phyloP scores from a whole-genome alignment of 768 basidiomycete genomes.

The Collybia sordida region DNA sequence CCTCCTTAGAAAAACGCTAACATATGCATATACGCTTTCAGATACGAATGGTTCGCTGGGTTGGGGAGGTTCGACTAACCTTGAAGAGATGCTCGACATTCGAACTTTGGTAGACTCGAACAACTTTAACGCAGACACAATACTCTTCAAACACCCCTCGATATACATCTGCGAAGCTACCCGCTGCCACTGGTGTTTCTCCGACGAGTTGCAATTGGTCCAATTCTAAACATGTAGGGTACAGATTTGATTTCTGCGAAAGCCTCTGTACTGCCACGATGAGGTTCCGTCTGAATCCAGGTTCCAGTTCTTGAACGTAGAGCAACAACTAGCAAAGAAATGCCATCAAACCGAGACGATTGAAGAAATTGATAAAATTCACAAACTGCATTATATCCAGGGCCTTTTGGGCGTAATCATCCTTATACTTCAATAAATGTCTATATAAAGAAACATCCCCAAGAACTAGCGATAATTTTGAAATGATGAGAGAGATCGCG shows the following conservation, averaged over 20 bases:
- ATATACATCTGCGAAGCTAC: conserved; percentile 8
- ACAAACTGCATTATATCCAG: too few species aligned
- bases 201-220: neutral
- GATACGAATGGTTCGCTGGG: neutral
- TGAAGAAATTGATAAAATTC: too few species aligned
- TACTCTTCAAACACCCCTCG: conserved; percentile 1
- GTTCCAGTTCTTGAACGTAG: too few species aligned
- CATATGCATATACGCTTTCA: too few species aligned
- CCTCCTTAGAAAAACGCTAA: conserved; percentile 13
- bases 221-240: conserved; percentile 4
- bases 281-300: conserved; percentile 7
- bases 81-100: neutral
- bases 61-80: neutral
- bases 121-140: conserved; percentile 4
- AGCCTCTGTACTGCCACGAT: conserved; percentile 1
- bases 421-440: too few species aligned
- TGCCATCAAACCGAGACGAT: too few species aligned
- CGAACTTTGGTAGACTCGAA: conserved; percentile 1
- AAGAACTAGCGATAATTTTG: too few species aligned
- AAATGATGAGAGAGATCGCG: too few species aligned
- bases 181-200: conserved; percentile 1
- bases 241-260: conserved; percentile 1
- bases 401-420: too few species aligned
- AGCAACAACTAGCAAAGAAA: too few species aligned
- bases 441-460: too few species aligned